phyloP scores from a whole-genome alignment of 768 basidiomycete genomes.

The Tricholoma saponaceum region DNA sequence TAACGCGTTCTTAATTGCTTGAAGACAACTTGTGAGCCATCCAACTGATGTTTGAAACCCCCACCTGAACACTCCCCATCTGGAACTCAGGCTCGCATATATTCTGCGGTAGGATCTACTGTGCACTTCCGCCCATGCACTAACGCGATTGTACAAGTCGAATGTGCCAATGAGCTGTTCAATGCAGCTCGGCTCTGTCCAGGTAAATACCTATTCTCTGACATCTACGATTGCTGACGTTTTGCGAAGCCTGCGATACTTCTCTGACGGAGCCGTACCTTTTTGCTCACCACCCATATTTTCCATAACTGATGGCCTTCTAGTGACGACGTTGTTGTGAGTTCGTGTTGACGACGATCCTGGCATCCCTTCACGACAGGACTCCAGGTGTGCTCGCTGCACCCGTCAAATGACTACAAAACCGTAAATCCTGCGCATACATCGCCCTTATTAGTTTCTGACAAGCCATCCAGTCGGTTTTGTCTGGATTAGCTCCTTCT shows the following conservation, averaged over 20 bases:
- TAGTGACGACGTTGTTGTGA: constrained; percentile 64
- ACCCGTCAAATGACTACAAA: constrained; percentile 89
- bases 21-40: constrained; percentile 23
- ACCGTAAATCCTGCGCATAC: constrained; percentile 54
- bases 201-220: constrained; percentile 34
- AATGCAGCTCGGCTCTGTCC: constrained; percentile 75
- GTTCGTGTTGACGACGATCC: constrained; percentile 11
- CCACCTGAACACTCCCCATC: constrained; percentile 22
- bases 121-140: background rate
- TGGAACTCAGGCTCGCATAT: constrained; percentile 69
- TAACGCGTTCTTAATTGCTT: background rate
- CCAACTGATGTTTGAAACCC: constrained; percentile 10
- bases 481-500: constrained; percentile 75
- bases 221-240: background rate
- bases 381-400: constrained; percentile 69
- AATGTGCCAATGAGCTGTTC: constrained; percentile 84
- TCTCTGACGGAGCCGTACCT: constrained; percentile 72
- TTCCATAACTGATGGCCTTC: constrained; percentile 2
- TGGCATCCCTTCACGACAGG: background rate
- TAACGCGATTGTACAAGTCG: constrained; percentile 34
- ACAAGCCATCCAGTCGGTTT: constrained; percentile 56
- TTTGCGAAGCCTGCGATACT: constrained; percentile 68
- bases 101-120: constrained; percentile 59
- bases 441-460: constrained; percentile 15
- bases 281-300: background rate